phyloP scores from a whole-genome alignment of 2,329 filamentous ascomycete genomes.

The Aspergillus novofumigatus region DNA sequence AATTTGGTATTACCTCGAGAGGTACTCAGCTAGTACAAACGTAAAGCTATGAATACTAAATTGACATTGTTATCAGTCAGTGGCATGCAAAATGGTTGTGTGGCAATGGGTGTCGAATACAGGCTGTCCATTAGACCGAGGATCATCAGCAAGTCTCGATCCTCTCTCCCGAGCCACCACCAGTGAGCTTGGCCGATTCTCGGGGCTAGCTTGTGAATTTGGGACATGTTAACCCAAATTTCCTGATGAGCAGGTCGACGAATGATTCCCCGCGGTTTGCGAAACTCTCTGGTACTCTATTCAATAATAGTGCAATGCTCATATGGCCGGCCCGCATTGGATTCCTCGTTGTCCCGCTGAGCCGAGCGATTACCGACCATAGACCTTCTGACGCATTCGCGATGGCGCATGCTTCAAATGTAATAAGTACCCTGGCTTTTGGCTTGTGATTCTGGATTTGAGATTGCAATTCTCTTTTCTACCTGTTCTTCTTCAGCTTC shows the following conservation, averaged over 20 bases:
- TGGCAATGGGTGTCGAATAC: background rate
- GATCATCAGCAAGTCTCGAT: constrained; percentile 31
- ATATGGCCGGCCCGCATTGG: constrained; percentile 20
- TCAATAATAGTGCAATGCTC: constrained; percentile 1
- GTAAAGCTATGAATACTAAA: background rate
- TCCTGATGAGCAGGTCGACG: background rate
- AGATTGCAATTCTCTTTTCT: background rate
- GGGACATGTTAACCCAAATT: constrained; percentile 5
- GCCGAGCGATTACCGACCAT: constrained; percentile 38
- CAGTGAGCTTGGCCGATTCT: constrained; percentile 23
- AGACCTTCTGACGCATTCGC: constrained; percentile 23
- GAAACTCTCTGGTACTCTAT: background rate
- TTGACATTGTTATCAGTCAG: background rate
- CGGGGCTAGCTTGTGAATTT: constrained; percentile 28
- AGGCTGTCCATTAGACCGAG: constrained; percentile 37
- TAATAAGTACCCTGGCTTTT: constrained; percentile 29
- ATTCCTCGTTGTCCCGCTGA: constrained; percentile 32
- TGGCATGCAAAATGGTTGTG: background rate
- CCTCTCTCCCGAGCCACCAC: constrained; percentile 35
- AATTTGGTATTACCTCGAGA: background rate
- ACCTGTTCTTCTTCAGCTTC: constrained; percentile 5
- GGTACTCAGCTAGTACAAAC: too few relatives aligned
- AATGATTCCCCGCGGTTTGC: constrained; percentile 6
- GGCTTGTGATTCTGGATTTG: constrained; percentile 25
- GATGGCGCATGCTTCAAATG: constrained; percentile 25